Evolutionary conservation across 768 basidiomycete genomes (phyloP), one percentile per base, ranked within the genome.

Genomic region (Cystofilobasidium ferigula): DNA sequence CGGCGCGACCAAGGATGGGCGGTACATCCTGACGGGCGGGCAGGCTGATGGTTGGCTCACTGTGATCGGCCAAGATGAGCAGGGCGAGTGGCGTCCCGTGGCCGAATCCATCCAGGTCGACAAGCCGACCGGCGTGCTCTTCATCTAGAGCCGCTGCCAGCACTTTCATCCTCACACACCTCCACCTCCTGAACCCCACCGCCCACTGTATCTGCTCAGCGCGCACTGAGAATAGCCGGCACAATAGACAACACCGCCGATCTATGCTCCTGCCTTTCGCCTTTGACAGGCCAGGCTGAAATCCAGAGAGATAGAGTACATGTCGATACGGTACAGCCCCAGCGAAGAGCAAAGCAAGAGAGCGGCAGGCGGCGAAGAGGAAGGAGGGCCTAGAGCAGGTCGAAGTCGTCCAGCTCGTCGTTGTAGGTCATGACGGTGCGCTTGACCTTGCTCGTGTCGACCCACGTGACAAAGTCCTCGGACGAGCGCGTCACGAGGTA

Each of bases 381-480:
- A 34, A 10, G 67, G 12, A 22, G 56, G 42, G 67, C n/a, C n/a
- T 65, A n/a, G 65, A n/a, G 24, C 10, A 32, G 36, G 13, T 35
- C 72, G 57, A 61, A 24, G 57, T 38, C 22, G 73, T 79, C 38
- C 61, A 89, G 89, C 84, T 95, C 86, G 78, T 95, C 93, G 75
- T 99, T 99, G 81, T 99, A 99, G 67, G 80, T 78, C 87, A 92
- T 86, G 77, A 98, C 85, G 0, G 89, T 92, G 62, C 94, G 82
- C 84, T 94, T 97, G 74, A 97, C 83, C 75, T 94, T 94, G 70
- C 89, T 93, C 30, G 90, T 90, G 74, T 97, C 93, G 26, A 98
- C 93, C 95, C 95, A 99, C 40, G 95, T 99, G 53, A 98, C 90
- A 77, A 93, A 99, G 81, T 99, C 95, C 74, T 98, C 92, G 92